Conservation (phyloP, 1,284 basidiomycete genomes). For the Apiotrichum porosum region DNA sequence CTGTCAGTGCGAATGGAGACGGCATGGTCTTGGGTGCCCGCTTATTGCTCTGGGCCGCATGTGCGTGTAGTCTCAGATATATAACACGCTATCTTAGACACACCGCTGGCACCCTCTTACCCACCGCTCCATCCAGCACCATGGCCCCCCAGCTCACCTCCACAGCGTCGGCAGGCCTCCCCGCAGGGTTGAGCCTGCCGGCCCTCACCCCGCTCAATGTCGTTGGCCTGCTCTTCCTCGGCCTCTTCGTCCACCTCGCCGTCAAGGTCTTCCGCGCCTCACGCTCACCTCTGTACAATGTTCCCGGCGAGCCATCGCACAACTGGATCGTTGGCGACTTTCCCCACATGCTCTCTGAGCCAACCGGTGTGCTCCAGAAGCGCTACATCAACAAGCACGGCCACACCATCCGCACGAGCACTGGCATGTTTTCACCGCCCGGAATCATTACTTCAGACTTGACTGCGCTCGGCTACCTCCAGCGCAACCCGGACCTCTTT, state of each 20-base stretch:
- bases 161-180: too few relatives aligned
- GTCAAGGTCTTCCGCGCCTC: neutral
- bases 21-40: too few relatives aligned
- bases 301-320: conserved; percentile 2
- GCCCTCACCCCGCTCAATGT: neutral
- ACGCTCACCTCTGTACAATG: neutral
- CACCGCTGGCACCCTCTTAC: too few relatives aligned
- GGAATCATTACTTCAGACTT: conserved; percentile 57
- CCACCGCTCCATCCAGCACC: too few relatives aligned
- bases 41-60: too few relatives aligned
- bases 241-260: neutral
- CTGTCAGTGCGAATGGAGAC: too few relatives aligned
- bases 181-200: too few relatives aligned
- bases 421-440: neutral
- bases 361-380: conserved; percentile 13
- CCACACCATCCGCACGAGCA: conserved; percentile 14
- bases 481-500: conserved; percentile 59
- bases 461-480: conserved; percentile 58
- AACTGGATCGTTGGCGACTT: conserved; percentile 17
- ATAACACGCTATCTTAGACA: too few relatives aligned
- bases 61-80: too few relatives aligned
- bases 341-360: conserved; percentile 6
- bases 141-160: too few relatives aligned
- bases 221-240: neutral
- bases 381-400: conserved; percentile 20